Percentiles rank a stretch among this genome's conserved stretches.
These are phyloP conservation scores for Bretschneidera sinensis DNA, from an alignment of 345 rosid genomes.

Conservation along the genomic window DNA sequence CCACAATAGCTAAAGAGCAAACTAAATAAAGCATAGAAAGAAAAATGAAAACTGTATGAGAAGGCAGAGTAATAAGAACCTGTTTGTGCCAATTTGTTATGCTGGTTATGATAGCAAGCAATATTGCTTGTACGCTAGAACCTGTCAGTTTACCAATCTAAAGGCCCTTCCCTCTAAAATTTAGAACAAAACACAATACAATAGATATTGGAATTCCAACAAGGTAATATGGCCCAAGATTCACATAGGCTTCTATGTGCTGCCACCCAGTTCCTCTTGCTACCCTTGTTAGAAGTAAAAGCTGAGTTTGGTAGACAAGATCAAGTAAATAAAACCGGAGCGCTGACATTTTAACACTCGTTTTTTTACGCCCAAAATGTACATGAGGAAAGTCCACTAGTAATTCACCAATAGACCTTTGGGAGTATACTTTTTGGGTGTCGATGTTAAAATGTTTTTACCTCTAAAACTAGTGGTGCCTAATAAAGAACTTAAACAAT, in stretches of 20 bases:
- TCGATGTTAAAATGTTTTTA: too few species aligned
- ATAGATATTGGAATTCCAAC: constrained; percentile 39
- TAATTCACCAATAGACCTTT: too few species aligned
- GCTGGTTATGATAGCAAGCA: constrained; percentile 38
- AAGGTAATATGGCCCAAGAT: constrained; percentile 41
- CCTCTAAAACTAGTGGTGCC: too few species aligned
- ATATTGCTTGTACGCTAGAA: constrained; percentile 26
- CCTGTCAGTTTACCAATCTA: constrained; percentile 52
- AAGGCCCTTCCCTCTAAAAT: constrained; percentile 42
- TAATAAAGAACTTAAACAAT: too few species aligned
- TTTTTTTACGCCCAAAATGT: too few species aligned
- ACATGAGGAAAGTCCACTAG: too few species aligned
- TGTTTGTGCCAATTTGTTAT: constrained; percentile 54
- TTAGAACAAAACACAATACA: constrained; percentile 34
- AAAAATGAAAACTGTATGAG: neutral
- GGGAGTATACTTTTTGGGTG: too few species aligned
- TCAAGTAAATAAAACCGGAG: neutral
- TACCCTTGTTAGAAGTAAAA: constrained; percentile 31
- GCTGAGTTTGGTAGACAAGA: neutral
- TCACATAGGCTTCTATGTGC: constrained; percentile 36
- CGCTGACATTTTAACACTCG: too few species aligned
- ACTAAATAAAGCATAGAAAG: neutral
- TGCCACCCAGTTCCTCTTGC: constrained; percentile 62
- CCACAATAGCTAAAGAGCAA: neutral
- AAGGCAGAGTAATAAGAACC: constrained; percentile 21